These are phyloP conservation scores for Lentinula aciculospora DNA, from an alignment of 768 basidiomycete genomes.

Conservation along the genomic window DNA sequence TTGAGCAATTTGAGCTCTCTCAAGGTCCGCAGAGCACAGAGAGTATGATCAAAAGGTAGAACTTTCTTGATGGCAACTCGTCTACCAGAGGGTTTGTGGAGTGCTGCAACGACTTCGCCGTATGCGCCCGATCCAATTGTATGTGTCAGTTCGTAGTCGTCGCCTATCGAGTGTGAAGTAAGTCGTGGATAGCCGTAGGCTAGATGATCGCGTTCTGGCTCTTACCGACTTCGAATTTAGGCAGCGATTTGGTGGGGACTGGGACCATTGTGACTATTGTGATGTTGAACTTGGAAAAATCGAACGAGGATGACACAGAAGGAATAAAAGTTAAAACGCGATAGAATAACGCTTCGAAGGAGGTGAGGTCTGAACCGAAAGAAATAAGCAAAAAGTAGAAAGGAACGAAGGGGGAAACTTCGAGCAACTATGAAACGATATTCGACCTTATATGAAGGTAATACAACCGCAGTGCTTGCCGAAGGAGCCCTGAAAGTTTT, in stretches of 20 bases:
- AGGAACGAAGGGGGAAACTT: not conserved
- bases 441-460: not conserved
- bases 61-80: constrained; percentile 98
- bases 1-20: constrained; percentile 82
- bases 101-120: constrained; percentile 91
- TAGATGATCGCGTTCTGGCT: too few species aligned
- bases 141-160: constrained; percentile 80
- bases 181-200: not conserved
- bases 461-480: too few species aligned
- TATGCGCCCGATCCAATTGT: constrained; percentile 90
- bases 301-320: not conserved
- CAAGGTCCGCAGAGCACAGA: constrained; percentile 87
- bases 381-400: not conserved
- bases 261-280: too few species aligned
- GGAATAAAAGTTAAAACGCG: not conserved
- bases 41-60: constrained; percentile 90
- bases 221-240: constrained; percentile 3
- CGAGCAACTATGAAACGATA: not conserved
- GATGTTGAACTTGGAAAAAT: not conserved
- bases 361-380: not conserved
- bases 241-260: not conserved
- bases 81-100: constrained; percentile 79
- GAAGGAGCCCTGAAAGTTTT: too few species aligned
- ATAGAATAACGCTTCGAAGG: not conserved
- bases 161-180: constrained; percentile 31